These are phyloP conservation scores for Phytopythium litorale DNA, from an alignment of 352 stramenopile species.

Conservation along the genomic window DNA sequence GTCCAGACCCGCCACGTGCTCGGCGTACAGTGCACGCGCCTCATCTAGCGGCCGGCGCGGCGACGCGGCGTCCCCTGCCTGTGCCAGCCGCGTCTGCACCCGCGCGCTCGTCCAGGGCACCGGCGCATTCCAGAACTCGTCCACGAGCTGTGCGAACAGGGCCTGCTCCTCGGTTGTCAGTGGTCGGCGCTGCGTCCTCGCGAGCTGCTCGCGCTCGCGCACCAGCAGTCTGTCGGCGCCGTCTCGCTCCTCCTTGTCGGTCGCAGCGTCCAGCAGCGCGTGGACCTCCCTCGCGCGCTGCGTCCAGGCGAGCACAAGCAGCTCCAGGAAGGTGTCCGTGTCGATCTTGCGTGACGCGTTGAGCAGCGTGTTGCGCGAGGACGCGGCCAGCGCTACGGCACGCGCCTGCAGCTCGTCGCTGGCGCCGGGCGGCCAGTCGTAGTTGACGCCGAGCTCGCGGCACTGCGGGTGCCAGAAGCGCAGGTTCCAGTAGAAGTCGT, in stretches of 20 bases:
- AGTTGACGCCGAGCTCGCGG: slow-evolving; percentile 50
- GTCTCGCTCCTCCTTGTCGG: slow-evolving; percentile 44
- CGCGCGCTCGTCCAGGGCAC: slow-evolving; percentile 43
- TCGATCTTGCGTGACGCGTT: slow-evolving; percentile 72
- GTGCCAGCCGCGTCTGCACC: slow-evolving; percentile 24
- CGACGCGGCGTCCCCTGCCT: slow-evolving; percentile 14
- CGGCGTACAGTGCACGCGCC: slow-evolving; percentile 40
- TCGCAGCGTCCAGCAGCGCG: slow-evolving; percentile 50
- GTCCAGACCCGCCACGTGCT: slow-evolving; percentile 21
- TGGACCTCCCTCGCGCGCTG: slow-evolving; percentile 41
- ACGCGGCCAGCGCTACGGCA: slow-evolving; percentile 28
- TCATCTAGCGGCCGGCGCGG: slow-evolving; percentile 27
- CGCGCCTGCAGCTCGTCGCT: slow-evolving; percentile 64
- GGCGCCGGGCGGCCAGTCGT: slow-evolving; percentile 42
- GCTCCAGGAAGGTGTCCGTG: slow-evolving; percentile 61
- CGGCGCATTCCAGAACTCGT: slow-evolving; percentile 68
- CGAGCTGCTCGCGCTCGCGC: slow-evolving; percentile 35
- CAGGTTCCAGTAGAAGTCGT: slow-evolving; percentile 81
- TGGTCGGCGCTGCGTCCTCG: slow-evolving; percentile 34
- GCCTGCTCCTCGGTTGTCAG: slow-evolving; percentile 26
- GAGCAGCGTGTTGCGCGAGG: slow-evolving; percentile 46
- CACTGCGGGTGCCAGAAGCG: slow-evolving; percentile 64
- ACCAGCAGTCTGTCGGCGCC: slow-evolving; percentile 20
- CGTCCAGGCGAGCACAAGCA: slow-evolving; percentile 64
- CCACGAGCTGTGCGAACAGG: slow-evolving; percentile 52